Percentiles rank a stretch among this genome's conserved stretches.
Evolutionary conservation across 75 land plant species (phyloP).

Genomic region (Azolla pinnata): DNA sequence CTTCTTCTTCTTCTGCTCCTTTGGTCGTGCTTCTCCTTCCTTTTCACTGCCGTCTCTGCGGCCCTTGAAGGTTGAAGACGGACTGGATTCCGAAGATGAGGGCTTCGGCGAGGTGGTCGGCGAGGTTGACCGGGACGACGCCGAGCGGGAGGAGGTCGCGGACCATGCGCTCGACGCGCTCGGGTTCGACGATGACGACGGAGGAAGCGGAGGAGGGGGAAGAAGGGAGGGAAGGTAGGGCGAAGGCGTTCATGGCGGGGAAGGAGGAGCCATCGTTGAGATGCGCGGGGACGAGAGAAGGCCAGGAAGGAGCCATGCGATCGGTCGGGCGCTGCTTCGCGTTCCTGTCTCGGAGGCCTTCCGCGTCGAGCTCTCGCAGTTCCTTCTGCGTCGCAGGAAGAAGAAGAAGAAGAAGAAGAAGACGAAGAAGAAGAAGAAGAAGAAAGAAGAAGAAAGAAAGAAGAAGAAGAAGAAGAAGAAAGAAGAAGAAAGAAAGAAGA

Average conservation of each 20-base stretch:
- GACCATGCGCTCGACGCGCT: slow-evolving; percentile 15
- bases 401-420: no score
- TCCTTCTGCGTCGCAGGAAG: no score
- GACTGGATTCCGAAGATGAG: slow-evolving; percentile 29
- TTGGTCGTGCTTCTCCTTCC: no score
- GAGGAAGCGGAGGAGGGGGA: neutral
- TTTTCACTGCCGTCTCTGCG: neutral
- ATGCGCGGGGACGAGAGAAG: slow-evolving; percentile 15
- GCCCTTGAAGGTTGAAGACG: slow-evolving; percentile 11
- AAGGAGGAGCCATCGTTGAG: slow-evolving; percentile 26
- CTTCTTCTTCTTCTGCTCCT: no score
- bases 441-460: no score
- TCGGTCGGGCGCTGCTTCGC: no score
- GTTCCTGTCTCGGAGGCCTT: no score
- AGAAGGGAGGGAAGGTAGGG: slow-evolving; percentile 8
- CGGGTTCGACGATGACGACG: slow-evolving; percentile 18
- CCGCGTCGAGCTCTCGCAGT: no score
- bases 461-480: no score
- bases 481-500: no score
- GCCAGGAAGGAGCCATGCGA: slow-evolving; percentile 40
- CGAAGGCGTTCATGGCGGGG: slow-evolving; percentile 26
- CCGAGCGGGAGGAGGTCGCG: slow-evolving; percentile 20
- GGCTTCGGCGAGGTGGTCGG: slow-evolving; percentile 20
- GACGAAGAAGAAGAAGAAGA: no score
- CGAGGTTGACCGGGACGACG: slow-evolving; percentile 30